These are phyloP conservation scores for Cyberlindnera maritima DNA, from an alignment of 805 yeast genomes.

Conservation along the genomic window DNA sequence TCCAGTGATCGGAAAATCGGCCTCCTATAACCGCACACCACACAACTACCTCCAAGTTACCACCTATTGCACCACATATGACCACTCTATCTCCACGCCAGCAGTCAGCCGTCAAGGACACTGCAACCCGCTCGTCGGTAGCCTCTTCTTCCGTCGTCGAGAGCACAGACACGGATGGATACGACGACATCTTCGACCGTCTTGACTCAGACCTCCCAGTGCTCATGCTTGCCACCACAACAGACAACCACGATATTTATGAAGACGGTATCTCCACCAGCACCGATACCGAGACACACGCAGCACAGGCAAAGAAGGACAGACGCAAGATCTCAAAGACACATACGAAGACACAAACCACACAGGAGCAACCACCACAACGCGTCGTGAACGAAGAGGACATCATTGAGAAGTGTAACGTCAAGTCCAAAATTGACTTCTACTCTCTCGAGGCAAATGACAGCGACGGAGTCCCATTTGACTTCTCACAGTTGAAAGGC, in stretches of 20 bases:
- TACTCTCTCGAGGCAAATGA: slow-evolving; percentile 65
- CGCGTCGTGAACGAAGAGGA: neutral
- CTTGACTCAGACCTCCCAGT: neutral
- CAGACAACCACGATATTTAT: neutral
- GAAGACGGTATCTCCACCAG: neutral
- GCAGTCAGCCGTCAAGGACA: neutral
- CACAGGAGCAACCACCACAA: neutral
- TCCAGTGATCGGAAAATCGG: too few relatives aligned
- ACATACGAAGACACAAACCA: too few relatives aligned
- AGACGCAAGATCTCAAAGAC: neutral
- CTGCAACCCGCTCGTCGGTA: neutral
- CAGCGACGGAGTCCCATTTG: slow-evolving; percentile 52
- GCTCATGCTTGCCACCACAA: neutral
- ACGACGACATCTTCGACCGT: slow-evolving; percentile 3
- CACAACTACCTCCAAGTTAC: too few relatives aligned
- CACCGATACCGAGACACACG: neutral
- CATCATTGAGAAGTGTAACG: neutral
- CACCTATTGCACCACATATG: too few relatives aligned
- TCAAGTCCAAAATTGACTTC: slow-evolving; percentile 33
- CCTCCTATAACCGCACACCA: too few relatives aligned
- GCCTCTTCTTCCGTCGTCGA: neutral
- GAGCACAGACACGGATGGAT: neutral
- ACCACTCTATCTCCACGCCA: too few relatives aligned
- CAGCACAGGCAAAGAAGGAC: neutral
- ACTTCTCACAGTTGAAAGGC: slow-evolving; percentile 62